Base-by-base conservation (phyloP, 495 filamentous ascomycete species). In the Hypoxylon lienhwacheense region DNA sequence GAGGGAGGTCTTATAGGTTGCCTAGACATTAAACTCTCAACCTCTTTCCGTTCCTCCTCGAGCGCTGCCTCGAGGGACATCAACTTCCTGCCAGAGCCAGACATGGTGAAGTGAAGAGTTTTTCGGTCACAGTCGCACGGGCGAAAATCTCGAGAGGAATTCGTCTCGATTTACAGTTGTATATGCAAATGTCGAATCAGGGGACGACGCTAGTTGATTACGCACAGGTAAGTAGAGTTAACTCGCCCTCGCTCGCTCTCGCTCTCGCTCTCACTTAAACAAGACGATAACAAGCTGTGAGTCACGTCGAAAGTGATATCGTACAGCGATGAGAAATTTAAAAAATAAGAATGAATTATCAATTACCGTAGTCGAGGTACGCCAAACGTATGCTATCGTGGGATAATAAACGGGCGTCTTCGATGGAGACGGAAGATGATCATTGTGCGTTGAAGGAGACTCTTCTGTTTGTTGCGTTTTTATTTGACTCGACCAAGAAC, bases 21-120 rank as follows among this genome's bases (percentile, higher is more conserved):
- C 65, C 70, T 48, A 36, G 55, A 80, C 14, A 89, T 69, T 34
- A 87, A 69, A 47, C 79, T 81, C 58, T 89, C 73, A 32, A 90
- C 79, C 70, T 87, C 87, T 49, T 76, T 77, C 35, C 84, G 77
- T 73, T 90, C 87, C 69, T 89, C 83, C 63, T 89, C 85, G 35
- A 88, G 74, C 43, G 83, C 81, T 16, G 82, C 75, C 73, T 89
- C 85, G 49, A 88, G 79, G 55, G 87, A 88, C 85, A 78, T 78
- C 7, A 65, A 65, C 20, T 64, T 65, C 49, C 50, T 67, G 16
- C 41, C 40, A 24, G 63, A 29, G 6, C 10, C 10, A 1, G 37
- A 11, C 65, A 67, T 67, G 3, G 15, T 55, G 46, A 11, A 44
- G 33, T 11, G 12, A 21, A 15, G 14, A 34, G 26, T 11, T 25